Percentiles rank a stretch among this genome's conserved stretches.
Evolutionary conservation across 1,139 yeast species (phyloP).

Genomic region (Trichomonascaceae sp.): DNA sequence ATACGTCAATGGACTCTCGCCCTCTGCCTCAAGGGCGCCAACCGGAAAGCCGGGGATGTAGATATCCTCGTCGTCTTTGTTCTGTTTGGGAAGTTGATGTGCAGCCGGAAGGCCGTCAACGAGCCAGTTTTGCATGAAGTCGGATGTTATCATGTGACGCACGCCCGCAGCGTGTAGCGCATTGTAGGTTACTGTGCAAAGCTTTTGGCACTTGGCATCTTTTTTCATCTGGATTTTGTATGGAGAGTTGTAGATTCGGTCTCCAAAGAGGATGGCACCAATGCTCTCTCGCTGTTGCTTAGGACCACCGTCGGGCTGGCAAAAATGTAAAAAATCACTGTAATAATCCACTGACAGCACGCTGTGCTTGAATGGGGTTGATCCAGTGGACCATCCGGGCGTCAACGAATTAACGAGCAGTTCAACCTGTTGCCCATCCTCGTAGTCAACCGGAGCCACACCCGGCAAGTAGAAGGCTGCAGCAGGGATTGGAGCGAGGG

Average conservation of each 20-base stretch:
- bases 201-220: slow-evolving; percentile 46
- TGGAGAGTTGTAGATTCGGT: slow-evolving; percentile 88
- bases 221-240: slow-evolving; percentile 68
- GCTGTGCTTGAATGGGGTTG: slow-evolving; percentile 18
- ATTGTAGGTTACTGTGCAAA: slow-evolving; percentile 51
- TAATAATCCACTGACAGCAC: slow-evolving; percentile 50
- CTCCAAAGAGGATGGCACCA: slow-evolving; percentile 91
- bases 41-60: slow-evolving; percentile 75
- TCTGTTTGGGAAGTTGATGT: slow-evolving; percentile 35
- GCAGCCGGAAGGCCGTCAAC: slow-evolving; percentile 95
- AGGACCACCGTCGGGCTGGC: slow-evolving; percentile 53
- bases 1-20: slow-evolving; percentile 32
- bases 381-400: slow-evolving; percentile 43
- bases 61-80: slow-evolving; percentile 23
- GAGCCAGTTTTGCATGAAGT: slow-evolving; percentile 84
- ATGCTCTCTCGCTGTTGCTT: slow-evolving; percentile 75
- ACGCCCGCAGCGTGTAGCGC: slow-evolving; percentile 60
- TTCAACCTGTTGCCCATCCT: slow-evolving; percentile 58
- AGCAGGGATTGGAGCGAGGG: too few relatives aligned
- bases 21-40: slow-evolving; percentile 33
- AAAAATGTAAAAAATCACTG: slow-evolving; percentile 70
- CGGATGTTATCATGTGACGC: slow-evolving; percentile 63
- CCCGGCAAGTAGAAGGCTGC: slow-evolving; percentile 83
- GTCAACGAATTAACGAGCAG: slow-evolving; percentile 81
- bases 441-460: slow-evolving; percentile 84